A percentile compares a stretch with the other conserved stretches of the same genome.
phyloP scores from a whole-genome alignment of 306 rosid species.

The Citrullus amarus region DNA sequence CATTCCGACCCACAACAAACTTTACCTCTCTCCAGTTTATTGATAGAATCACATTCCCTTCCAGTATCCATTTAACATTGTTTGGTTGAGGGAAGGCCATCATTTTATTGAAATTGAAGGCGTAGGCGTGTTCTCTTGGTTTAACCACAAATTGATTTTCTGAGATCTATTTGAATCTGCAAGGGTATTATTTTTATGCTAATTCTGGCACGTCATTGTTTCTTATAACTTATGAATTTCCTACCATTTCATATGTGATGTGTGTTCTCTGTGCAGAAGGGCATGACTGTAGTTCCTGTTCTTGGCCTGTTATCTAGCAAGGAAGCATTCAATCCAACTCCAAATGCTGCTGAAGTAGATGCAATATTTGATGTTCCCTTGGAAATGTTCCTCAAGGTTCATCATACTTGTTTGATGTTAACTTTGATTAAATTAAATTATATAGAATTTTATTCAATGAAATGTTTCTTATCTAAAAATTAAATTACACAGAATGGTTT shows the following conservation, averaged over 20 bases:
- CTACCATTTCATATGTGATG: neutral
- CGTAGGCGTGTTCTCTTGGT: neutral
- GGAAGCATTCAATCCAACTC: conserved; percentile 53
- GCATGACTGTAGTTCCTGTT: conserved; percentile 61
- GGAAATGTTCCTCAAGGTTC: conserved; percentile 90
- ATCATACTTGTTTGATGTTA: neutral
- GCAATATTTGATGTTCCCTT: conserved; percentile 70
- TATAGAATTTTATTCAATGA: too few species aligned
- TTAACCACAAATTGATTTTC: neutral
- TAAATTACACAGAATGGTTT: neutral
- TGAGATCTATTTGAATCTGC: neutral
- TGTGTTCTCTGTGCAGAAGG: conserved; percentile 29
- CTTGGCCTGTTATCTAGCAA: conserved; percentile 49
- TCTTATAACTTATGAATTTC: neutral
- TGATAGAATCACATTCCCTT: neutral
- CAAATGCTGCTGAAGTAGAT: conserved; percentile 67
- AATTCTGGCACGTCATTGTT: neutral
- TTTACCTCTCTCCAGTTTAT: neutral
- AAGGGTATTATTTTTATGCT: neutral
- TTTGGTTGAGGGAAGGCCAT: neutral
- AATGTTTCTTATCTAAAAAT: neutral
- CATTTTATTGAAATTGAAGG: neutral
- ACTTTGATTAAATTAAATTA: neutral
- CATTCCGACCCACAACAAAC: neutral
- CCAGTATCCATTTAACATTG: neutral